Conservation (phyloP, 2,329 filamentous ascomycete species). For the Microdochium bolleyi region DNA sequence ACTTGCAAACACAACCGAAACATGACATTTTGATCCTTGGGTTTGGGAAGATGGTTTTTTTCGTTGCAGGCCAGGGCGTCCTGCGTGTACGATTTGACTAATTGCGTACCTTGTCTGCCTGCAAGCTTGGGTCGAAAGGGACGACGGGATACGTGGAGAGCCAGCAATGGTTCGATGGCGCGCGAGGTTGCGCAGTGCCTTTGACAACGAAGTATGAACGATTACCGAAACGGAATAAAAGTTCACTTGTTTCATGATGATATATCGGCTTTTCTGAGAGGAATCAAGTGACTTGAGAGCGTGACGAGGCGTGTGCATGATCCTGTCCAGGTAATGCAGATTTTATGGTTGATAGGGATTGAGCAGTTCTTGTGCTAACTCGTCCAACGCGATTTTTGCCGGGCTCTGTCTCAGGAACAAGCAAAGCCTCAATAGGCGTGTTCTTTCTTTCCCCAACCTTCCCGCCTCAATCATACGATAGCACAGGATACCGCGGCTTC, state of each 20-base stretch:
- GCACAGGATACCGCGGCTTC: constrained; percentile 11
- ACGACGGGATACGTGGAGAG: background rate
- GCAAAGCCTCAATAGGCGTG: no score
- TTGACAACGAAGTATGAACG: background rate
- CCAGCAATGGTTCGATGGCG: background rate
- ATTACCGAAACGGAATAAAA: background rate
- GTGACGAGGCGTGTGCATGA: no score
- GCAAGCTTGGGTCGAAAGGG: background rate
- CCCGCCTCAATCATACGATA: constrained; percentile 1
- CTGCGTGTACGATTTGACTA: constrained; percentile 1
- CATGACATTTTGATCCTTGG: background rate
- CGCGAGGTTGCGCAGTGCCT: background rate
- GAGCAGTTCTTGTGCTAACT: no score
- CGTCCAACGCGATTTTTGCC: no score
- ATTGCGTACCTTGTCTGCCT: background rate
- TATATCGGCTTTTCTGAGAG: no score
- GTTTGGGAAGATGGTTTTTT: background rate
- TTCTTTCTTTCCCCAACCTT: no score
- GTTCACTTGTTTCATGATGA: background rate
- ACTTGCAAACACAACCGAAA: background rate
- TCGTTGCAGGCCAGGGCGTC: background rate
- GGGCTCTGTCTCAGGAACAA: no score
- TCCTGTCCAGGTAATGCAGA: no score
- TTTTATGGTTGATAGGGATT: no score
- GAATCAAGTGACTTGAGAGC: no score